Evolutionary conservation across 2,329 filamentous ascomycete genomes (phyloP), one percentile per base, ranked within the genome.

Genomic region (Ophiocordyceps sinensis): DNA sequence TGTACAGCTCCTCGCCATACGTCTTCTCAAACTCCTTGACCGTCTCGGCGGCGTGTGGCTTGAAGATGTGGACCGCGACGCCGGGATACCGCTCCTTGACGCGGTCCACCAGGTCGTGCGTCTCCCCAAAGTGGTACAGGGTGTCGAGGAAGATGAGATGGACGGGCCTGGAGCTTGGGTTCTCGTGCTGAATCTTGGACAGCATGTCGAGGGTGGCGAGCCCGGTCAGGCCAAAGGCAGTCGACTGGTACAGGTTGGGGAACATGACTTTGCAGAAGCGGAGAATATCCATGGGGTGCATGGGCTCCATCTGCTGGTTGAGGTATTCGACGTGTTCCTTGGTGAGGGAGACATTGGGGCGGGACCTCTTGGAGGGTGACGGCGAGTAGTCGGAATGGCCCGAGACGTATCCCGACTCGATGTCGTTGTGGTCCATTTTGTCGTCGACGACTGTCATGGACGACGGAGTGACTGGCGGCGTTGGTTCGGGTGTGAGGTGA

Each of bases 231-330:
- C 84, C 84, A 56, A 89, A 89, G 42, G 85, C 84, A 12, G 85
- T 89, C 36, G 83, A 85, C 63, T 91, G 85, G 66, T 77, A 95
- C 36, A 96, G 77, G 58, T 82, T 82, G 54, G 91, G 91, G 53
- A 98, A 82, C 52, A 89, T 82, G 52, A 84, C 80, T 58, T 89
- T 83, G 71, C 82, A 86, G 83, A 94, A 95, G 65, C 79, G 82
- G 45, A 98, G 75, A 53, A 96, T 82, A 49, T 95, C 89, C 73
- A 89, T 72, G 46, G 91, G 85, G 57, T 88, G 78, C 62, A 96
- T 83, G 56, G 80, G 75, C 61, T 91, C 84, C 52, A 98, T 69
- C 63, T 94, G 86, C 48, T 78, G 66, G 71, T 98, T 98, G 60
- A 98, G 73, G 63, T 89, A 89, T 54, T 85, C 81, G 51, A 96